Evolutionary conservation across 1,284 basidiomycete species (phyloP), one percentile per base, ranked within the genome.

Genomic region (Fomitiporia mediterranea): DNA sequence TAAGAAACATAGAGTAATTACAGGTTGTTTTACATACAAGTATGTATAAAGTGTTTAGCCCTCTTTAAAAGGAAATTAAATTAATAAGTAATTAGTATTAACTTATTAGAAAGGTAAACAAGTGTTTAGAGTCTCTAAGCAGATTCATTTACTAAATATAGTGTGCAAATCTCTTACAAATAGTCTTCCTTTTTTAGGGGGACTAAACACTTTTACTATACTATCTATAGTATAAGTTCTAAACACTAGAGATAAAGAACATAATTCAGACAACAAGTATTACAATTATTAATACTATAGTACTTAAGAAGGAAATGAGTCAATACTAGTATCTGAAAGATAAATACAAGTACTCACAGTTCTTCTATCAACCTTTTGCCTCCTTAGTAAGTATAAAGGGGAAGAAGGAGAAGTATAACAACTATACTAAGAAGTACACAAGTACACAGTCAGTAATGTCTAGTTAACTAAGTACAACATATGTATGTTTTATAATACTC

Each of bases 401-500:
- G 89, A 4, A 89, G 72, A 3, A 91, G 76, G 57, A 89, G 79
- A 11, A 88, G 71, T 1, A 80, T 75, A 34, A 85, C 69, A 0
- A 79, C 80, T 11, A 78, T 70, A 2, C 80, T 84, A 38, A 91
- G 76, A 34, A 91, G 76, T 27, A 83, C n/a, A n/a, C n/a, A n/a
- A n/a, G n/a, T n/a, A n/a, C 35, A 17, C 90, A 77, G 3, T 89
- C 89, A 21, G 84, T 63, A 42, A 84, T 58, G 63, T 90, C 87
- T 37, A 89, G 77, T 61, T 83, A 76, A 17, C 23, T 21, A 27
- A 38, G 13, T 15, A 28, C 34, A 19, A 42, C 17, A 19, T 32
- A 43, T 4, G 32, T 32, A 11, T n/a, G 46, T 69, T 63, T 5
- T 74, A 30, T 13, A 15, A 46, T 9, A 25, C 21, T n/a, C 17